Conservation (phyloP, 148 eudicot genomes). For the Rhododendron williamsianum region DNA sequence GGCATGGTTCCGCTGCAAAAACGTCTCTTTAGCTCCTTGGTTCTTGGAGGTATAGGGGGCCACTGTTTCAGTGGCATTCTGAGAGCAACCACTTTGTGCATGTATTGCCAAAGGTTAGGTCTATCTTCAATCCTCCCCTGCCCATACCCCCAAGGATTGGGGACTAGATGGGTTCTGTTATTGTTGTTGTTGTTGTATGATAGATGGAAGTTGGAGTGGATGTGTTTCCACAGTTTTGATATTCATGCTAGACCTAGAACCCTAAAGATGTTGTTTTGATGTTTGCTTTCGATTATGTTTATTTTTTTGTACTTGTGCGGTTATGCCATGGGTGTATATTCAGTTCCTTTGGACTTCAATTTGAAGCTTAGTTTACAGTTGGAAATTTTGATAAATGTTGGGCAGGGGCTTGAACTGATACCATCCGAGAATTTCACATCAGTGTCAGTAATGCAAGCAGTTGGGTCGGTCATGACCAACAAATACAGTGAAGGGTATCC, state of each 20-base stretch:
- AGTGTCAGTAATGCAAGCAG: constrained; percentile 98
- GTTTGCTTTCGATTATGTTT: neutral
- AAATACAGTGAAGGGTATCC: constrained; percentile 99
- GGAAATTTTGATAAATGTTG: neutral
- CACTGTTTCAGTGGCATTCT: too few relatives aligned
- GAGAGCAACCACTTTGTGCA: too few relatives aligned
- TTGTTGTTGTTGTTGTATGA: too few relatives aligned
- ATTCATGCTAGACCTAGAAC: neutral
- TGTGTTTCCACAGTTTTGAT: neutral
- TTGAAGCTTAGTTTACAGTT: constrained; percentile 5
- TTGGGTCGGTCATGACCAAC: constrained; percentile 99
- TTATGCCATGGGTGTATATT: neutral
- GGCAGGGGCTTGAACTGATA: constrained; percentile 90
- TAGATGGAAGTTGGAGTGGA: neutral
- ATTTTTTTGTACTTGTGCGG: neutral
- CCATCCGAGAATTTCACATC: constrained; percentile 99
- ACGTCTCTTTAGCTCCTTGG: neutral
- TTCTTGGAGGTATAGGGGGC: neutral
- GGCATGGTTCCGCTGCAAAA: neutral
- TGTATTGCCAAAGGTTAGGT: too few relatives aligned
- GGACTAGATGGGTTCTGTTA: too few relatives aligned
- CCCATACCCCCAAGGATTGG: too few relatives aligned
- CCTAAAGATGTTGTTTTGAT: neutral
- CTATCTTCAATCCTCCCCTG: too few relatives aligned
- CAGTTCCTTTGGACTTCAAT: neutral